Evolutionary conservation across 768 basidiomycete genomes (phyloP), one percentile per base, ranked within the genome.

Genomic region (Rhodotorula paludigena): DNA sequence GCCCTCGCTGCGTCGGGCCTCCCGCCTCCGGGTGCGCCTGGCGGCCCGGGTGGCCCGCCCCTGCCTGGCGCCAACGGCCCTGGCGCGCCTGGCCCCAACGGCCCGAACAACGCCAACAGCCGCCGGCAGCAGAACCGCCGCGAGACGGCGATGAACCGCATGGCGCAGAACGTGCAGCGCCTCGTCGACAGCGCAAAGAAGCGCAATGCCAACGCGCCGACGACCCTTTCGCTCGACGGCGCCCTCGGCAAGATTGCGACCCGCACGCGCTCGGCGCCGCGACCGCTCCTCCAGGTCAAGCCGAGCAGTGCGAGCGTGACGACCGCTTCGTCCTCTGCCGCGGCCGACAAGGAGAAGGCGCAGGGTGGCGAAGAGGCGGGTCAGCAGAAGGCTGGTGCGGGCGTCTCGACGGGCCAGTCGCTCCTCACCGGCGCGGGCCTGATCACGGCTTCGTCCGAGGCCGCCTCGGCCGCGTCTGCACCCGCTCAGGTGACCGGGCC

Each of bases 201-300:
- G 76, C 81, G 91, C 71, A 89, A 87, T 78, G 89, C 91, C 75
- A 90, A 92, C 76, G 86, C 86, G 25, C 60, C 72, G 32, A 74
- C 36, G 25, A 63, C 61, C 30, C 73, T 77, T 82, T 94, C 21
- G 86, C 75, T 78, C 54, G 77, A 96, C 81, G 93, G 94, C 62
- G 96, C 92, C 14, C 83, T 99, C 8, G 96, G 96, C 14, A 92
- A 88, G 79, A 94, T 93, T 3, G 90, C 92, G 42, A 89, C 91
- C 33, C 83, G 94, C 63, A 93, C 92, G 67, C 90, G 92, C 76
- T 92, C 92, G 74, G 93, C 93, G n/a, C 96, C 96, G 21, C 85
- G 94, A 48, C 94, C 96, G 68, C 85, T 98, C 33, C 83, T 99
- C 8, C 92, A 98, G 77, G 91, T 98, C 65, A 75, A 85, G 56